Conservation (phyloP, 169 alveolate species). For the Perkinsus marinus region DNA sequence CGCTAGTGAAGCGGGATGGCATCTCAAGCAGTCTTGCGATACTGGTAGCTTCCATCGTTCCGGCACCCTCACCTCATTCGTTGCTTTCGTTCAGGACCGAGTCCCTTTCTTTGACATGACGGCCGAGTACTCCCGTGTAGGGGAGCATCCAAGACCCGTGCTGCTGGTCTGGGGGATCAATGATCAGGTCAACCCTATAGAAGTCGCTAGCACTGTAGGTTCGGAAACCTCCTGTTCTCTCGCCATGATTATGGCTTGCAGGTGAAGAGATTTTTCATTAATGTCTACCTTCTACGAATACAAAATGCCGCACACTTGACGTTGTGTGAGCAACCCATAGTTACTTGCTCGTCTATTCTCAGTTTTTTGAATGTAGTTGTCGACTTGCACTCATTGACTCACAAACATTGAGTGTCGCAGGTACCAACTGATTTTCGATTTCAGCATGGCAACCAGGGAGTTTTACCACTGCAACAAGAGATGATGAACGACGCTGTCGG, state of each 20-base stretch:
- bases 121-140: too few species aligned
- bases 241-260: not conserved
- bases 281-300: not conserved
- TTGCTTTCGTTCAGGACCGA: not conserved
- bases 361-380: not conserved
- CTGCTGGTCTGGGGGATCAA: too few species aligned
- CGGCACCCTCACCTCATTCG: not conserved
- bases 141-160: too few species aligned
- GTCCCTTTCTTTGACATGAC: too few species aligned
- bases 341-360: not conserved
- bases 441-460: not conserved
- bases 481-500: not conserved
- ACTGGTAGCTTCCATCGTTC: not conserved
- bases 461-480: not conserved
- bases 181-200: too few species aligned
- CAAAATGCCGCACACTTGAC: not conserved
- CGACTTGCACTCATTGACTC: too few species aligned
- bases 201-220: not conserved
- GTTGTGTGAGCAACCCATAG: not conserved
- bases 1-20: not conserved
- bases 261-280: not conserved
- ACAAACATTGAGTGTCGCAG: not conserved
- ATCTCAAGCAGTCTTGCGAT: not conserved
- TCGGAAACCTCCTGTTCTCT: not conserved
- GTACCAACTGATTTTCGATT: not conserved